phyloP scores from a whole-genome alignment of 1,284 basidiomycete species.

The Apiotrichum domesticum region DNA sequence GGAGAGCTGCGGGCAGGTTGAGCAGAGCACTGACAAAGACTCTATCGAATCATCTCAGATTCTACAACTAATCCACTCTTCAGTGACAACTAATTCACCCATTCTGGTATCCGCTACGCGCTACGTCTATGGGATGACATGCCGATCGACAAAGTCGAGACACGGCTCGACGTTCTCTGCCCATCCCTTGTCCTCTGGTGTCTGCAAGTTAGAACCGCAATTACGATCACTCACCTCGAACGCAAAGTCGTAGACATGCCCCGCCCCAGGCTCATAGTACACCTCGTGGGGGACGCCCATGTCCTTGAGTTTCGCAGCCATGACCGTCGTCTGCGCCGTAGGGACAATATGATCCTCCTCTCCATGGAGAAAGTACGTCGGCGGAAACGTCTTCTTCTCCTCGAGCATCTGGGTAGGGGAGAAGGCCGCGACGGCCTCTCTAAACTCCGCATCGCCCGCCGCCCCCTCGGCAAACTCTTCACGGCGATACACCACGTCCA shows the following conservation, averaged over 20 bases:
- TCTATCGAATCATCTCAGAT: too few species aligned
- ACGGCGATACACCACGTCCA: constrained; percentile 16
- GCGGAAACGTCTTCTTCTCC: constrained; percentile 8
- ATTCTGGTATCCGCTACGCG: too few species aligned
- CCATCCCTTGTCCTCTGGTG: constrained; percentile 23
- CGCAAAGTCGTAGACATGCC: constrained; percentile 8
- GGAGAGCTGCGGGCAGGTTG: too few species aligned
- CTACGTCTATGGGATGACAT: constrained; percentile 2
- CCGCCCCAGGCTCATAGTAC: constrained; percentile 3
- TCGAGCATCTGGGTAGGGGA: not conserved
- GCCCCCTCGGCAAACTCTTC: constrained; percentile 10
- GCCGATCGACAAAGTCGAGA: constrained; percentile 24
- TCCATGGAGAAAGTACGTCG: constrained; percentile 28
- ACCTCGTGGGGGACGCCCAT: constrained; percentile 13
- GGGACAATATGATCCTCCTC: constrained; percentile 19
- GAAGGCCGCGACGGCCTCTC: not conserved
- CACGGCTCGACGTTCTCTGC: constrained; percentile 21
- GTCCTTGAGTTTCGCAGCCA: constrained; percentile 15
- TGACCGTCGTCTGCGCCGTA: constrained; percentile 15
- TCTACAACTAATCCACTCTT: too few species aligned
- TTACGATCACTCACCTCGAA: constrained; percentile 21
- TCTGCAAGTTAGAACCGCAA: constrained; percentile 3
- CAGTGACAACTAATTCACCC: too few species aligned
- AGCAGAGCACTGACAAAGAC: too few species aligned
- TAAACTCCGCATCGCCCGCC: constrained; percentile 3